Percentiles rank a stretch among this genome's conserved stretches.
Conservation (phyloP, 2,329 filamentous ascomycete species). For the Hypocreales sp. region DNA sequence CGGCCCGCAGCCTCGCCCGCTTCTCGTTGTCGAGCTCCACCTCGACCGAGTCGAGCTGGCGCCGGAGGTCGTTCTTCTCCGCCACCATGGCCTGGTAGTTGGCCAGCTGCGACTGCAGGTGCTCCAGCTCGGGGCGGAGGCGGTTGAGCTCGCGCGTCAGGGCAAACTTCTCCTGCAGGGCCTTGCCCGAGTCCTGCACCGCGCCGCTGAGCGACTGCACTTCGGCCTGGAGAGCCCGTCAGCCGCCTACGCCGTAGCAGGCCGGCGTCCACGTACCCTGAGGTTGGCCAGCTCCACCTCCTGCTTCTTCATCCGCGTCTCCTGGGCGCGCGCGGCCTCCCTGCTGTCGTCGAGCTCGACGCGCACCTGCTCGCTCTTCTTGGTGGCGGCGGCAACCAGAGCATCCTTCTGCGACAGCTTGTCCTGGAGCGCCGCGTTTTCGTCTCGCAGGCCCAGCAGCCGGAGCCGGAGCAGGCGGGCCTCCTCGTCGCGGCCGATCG, state of each 20-base stretch:
- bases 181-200: slow-evolving; percentile 53
- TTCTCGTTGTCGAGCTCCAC: slow-evolving; percentile 72
- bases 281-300: slow-evolving; percentile 30
- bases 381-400: slow-evolving; percentile 32
- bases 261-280: slow-evolving; percentile 20
- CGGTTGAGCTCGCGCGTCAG: slow-evolving; percentile 34
- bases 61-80: slow-evolving; percentile 68
- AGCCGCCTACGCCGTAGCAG: not conserved
- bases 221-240: slow-evolving; percentile 40
- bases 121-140: slow-evolving; percentile 39
- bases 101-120: slow-evolving; percentile 36
- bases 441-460: slow-evolving; percentile 56
- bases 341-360: slow-evolving; percentile 27
- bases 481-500: slow-evolving; percentile 61
- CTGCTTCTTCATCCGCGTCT: slow-evolving; percentile 31
- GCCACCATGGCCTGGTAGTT: slow-evolving; percentile 53
- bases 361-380: slow-evolving; percentile 22
- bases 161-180: slow-evolving; percentile 43
- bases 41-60: slow-evolving; percentile 61
- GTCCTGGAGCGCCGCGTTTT: slow-evolving; percentile 53
- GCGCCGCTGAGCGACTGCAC: slow-evolving; percentile 51
- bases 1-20: slow-evolving; percentile 15
- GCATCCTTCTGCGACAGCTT: slow-evolving; percentile 45
- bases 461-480: slow-evolving; percentile 54
- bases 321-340: slow-evolving; percentile 26